Conservation (phyloP, 345 rosid species). For the Gossypium mustelinum region DNA sequence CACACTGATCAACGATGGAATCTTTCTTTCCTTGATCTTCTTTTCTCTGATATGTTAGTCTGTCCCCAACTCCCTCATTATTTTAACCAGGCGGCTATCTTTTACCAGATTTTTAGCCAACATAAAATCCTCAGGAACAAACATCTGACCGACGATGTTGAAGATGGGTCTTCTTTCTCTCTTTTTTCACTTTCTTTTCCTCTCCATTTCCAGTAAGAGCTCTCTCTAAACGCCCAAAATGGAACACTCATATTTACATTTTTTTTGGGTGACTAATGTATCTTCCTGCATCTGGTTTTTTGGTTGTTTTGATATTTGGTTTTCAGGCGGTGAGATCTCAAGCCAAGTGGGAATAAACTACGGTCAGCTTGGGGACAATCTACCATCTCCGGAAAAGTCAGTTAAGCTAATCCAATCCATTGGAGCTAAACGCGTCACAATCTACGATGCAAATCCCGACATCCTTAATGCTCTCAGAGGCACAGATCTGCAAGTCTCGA, state of each 20-base stretch:
- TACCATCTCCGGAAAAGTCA: constrained; percentile 49
- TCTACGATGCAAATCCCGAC: constrained; percentile 71
- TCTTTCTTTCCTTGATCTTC: background rate
- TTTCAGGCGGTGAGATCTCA: constrained; percentile 50
- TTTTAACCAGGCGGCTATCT: background rate
- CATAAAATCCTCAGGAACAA: background rate
- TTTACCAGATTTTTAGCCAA: background rate
- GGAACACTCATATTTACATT: background rate
- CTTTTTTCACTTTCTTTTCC: constrained; percentile 23
- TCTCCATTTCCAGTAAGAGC: constrained; percentile 23
- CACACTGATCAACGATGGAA: too few species aligned
- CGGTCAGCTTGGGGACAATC: constrained; percentile 71
- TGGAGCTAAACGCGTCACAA: constrained; percentile 60
- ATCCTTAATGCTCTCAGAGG: constrained; percentile 57
- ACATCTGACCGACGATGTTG: background rate
- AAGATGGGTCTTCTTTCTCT: constrained; percentile 30
- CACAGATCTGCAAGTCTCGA: constrained; percentile 59
- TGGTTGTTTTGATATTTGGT: background rate
- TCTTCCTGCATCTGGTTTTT: background rate
- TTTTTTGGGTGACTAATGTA: background rate
- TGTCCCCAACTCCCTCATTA: too few species aligned
- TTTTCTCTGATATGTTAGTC: background rate
- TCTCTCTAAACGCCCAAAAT: background rate
- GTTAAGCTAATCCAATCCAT: constrained; percentile 51
- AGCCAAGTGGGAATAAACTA: constrained; percentile 65